Evolutionary conservation across 164 flowering plant species (phyloP), one percentile per base, ranked within the genome.

Genomic region (Umbilicus rupestris): DNA sequence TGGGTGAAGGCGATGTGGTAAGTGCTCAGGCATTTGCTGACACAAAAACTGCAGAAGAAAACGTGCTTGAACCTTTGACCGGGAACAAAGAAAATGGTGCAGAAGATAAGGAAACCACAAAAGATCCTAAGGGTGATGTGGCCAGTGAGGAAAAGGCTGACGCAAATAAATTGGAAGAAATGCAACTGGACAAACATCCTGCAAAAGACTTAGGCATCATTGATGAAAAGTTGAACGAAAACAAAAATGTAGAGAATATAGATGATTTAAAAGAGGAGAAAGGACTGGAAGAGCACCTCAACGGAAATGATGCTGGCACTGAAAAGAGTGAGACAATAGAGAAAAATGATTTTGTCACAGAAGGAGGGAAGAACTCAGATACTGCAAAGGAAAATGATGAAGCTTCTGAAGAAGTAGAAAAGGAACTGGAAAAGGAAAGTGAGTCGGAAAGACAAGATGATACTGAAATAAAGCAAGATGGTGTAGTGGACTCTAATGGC

Each of bases 61-160:
- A 55, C 2, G 7, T 5, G 8, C 16, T 28, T 26, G 60, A 55
- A 55, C 60, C 60, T 29, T 6, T 55, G 60, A 55, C 17, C 12
- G 60, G 29, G 60, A 55, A 10, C 16, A 55, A 55, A 14, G 60
- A 28, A 55, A 55, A 55, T 55, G 60, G 60, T 28, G 33, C 60
- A 26, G 60, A 28, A 14, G 2, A 28, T 16, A 55, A 55, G 33
- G 60, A 16, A 28, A 55, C 17, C 3, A 30, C 60, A 3, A 16
- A 55, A 9, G 60, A 55, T 28, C 60, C 19, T 30, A 55, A 11
- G 22, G 60, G 14, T 7, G 16, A 26, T 26, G 60, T 55, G 35
- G 60, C 19, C 60, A 28, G 1, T 26, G 60, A 55, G 33, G 60
- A 55, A 26, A 55, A 55, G 33, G 33, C 31, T 26, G 60, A 55